These are phyloP conservation scores for Coemansia sp. DNA, from an alignment of 192 early-diverging fungal genomes.

Conservation along the genomic window DNA sequence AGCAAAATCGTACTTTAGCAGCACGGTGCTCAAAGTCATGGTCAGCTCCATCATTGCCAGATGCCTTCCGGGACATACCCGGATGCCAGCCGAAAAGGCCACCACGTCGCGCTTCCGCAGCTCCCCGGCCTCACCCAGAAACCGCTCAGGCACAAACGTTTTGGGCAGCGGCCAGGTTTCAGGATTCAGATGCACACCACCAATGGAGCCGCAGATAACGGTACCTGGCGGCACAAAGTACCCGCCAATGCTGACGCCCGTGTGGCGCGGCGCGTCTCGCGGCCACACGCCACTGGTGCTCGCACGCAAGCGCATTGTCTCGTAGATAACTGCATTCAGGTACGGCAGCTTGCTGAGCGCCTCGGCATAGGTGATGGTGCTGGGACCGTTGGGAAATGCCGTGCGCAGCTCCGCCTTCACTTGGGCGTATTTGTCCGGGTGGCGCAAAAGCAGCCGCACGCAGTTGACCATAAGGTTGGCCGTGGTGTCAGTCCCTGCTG, in stretches of 20 bases:
- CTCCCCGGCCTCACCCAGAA: slow-evolving; percentile 23
- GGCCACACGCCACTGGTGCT: slow-evolving; percentile 18
- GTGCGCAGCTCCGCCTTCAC: slow-evolving; percentile 5
- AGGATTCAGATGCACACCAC: slow-evolving; percentile 25
- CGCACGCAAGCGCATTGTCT: slow-evolving; percentile 24
- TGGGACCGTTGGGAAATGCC: neutral
- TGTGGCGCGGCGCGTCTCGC: slow-evolving; percentile 15
- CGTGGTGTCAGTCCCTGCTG: slow-evolving; percentile 27
- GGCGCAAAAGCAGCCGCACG: slow-evolving; percentile 15
- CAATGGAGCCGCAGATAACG: slow-evolving; percentile 16
- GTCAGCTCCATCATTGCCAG: slow-evolving; percentile 32
- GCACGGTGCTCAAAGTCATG: slow-evolving; percentile 15
- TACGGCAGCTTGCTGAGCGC: slow-evolving; percentile 17
- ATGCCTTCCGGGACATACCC: slow-evolving; percentile 31
- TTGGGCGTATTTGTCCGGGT: slow-evolving; percentile 9
- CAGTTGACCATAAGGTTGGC: slow-evolving; percentile 15
- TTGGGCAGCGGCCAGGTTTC: slow-evolving; percentile 19
- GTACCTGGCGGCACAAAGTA: slow-evolving; percentile 21
- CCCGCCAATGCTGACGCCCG: slow-evolving; percentile 3
- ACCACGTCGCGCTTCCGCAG: slow-evolving; percentile 19
- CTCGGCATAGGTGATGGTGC: slow-evolving; percentile 5
- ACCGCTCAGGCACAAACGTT: slow-evolving; percentile 28
- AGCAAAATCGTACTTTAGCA: slow-evolving; percentile 27
- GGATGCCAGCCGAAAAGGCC: slow-evolving; percentile 19
- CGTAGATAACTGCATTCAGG: slow-evolving; percentile 23